These are phyloP conservation scores for Odontarrhena argentea DNA, from an alignment of 345 rosid species.

Conservation along the genomic window DNA sequence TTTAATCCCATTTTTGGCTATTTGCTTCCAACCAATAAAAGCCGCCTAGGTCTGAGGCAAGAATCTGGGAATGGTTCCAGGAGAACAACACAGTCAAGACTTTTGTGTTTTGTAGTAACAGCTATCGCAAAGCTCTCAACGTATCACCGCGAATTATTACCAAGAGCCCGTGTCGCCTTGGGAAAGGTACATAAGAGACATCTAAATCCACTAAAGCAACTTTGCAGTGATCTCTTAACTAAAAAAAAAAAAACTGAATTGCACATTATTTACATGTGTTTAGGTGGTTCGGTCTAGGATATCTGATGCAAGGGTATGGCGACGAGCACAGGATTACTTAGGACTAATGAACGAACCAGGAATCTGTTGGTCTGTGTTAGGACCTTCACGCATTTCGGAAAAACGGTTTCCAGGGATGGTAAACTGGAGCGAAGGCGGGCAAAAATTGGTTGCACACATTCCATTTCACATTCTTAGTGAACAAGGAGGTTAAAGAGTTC, in stretches of 20 bases:
- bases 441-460: constrained; percentile 66
- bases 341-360: constrained; percentile 89
- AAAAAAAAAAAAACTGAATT: background rate
- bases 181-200: constrained; percentile 61
- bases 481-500: constrained; percentile 61
- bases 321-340: constrained; percentile 80
- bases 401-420: constrained; percentile 64
- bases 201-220: background rate
- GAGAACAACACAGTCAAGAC: constrained; percentile 79
- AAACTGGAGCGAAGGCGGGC: constrained; percentile 81
- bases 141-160: constrained; percentile 75
- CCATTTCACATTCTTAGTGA: constrained; percentile 87
- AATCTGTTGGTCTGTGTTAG: constrained; percentile 71
- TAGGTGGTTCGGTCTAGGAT: constrained; percentile 89
- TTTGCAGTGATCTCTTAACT: background rate
- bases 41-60: constrained; percentile 77
- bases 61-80: constrained; percentile 54
- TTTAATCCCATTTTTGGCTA: constrained; percentile 9
- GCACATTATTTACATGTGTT: background rate
- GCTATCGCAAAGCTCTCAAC: constrained; percentile 94
- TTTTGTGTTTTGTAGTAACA: constrained; percentile 88
- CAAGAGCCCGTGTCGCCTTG: constrained; percentile 94
- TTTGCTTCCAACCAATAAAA: constrained; percentile 40
- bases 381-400: constrained; percentile 64
- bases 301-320: constrained; percentile 80